Conservation (phyloP, 1,284 basidiomycete genomes). For the Malassezia japonica region DNA sequence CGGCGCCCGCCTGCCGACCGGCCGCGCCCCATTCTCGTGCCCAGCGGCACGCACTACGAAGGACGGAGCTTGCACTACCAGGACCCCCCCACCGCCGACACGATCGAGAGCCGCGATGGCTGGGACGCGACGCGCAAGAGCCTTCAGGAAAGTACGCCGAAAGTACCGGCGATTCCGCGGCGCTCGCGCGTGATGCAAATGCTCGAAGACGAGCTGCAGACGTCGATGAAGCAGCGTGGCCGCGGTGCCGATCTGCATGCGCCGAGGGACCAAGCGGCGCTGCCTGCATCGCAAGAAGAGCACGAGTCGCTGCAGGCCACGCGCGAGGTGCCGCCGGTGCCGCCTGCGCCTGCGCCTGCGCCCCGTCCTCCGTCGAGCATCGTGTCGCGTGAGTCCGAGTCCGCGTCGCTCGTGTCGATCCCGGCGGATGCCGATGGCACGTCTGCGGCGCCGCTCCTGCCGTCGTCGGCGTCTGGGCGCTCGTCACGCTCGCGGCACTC, state of each 20-base stretch:
- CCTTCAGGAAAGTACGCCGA: neutral
- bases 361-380: neutral
- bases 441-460: neutral
- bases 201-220: neutral
- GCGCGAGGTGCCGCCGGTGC: neutral
- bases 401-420: neutral
- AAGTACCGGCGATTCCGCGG: too few relatives aligned
- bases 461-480: neutral
- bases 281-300: neutral
- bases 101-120: neutral
- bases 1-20: neutral
- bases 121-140: conserved; percentile 5
- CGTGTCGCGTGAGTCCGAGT: neutral
- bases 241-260: neutral
- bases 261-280: neutral
- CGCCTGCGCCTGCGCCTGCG: neutral
- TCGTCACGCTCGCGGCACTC: neutral
- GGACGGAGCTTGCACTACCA: neutral
- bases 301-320: neutral
- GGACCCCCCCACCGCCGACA: neutral
- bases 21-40: neutral
- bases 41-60: neutral
- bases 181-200: neutral
- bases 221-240: neutral
- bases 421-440: neutral